Evolutionary conservation across 2,329 filamentous ascomycete species (phyloP).

Genomic region (Cercospora zeae-maydis): DNA sequence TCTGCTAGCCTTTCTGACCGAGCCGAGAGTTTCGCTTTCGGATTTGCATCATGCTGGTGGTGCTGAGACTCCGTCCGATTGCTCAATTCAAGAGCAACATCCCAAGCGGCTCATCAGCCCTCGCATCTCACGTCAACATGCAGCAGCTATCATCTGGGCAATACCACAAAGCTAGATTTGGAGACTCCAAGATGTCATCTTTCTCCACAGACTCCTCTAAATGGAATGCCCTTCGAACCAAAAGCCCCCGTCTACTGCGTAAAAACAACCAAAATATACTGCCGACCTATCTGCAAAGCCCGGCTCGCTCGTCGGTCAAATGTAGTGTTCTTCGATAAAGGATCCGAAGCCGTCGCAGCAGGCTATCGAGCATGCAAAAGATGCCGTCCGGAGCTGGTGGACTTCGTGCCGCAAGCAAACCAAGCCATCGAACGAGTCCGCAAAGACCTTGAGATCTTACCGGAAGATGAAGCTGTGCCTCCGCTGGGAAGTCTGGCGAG

Average conservation of each 20-base stretch:
- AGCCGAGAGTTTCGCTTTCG: background rate
- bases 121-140: background rate
- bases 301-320: conserved; percentile 57
- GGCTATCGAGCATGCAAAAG: conserved; percentile 58
- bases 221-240: conserved; percentile 17
- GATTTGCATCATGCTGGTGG: background rate
- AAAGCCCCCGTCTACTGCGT: conserved; percentile 49
- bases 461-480: conserved; percentile 7
- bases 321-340: conserved; percentile 53
- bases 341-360: conserved; percentile 47
- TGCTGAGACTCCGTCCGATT: background rate
- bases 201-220: background rate
- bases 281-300: conserved; percentile 59
- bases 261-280: conserved; percentile 56
- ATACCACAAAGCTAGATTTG: background rate
- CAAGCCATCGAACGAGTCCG: conserved; percentile 14
- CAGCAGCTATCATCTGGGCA: too few species aligned
- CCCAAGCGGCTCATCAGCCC: background rate
- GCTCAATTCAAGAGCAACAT: conserved; percentile 6
- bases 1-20: too few species aligned
- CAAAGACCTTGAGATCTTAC: conserved; percentile 11
- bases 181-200: background rate
- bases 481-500: conserved; percentile 48
- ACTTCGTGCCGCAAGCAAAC: conserved; percentile 10
- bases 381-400: conserved; percentile 48